Percentiles rank a stretch among this genome's conserved stretches.
Evolutionary conservation across 1,139 yeast species (phyloP).

Genomic region (Kodamaea plutei): DNA sequence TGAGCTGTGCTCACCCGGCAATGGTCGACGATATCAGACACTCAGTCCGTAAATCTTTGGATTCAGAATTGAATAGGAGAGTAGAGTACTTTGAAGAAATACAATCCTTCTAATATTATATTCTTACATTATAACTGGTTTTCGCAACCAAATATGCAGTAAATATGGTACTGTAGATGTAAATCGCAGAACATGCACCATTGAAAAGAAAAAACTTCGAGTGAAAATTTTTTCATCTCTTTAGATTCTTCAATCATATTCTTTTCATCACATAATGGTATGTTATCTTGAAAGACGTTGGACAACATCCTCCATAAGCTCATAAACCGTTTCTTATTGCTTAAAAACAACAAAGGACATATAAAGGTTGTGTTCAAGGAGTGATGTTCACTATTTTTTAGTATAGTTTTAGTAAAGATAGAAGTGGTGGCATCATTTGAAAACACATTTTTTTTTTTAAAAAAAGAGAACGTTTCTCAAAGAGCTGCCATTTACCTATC

Average conservation of each 20-base stretch:
- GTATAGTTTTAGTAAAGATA: too few relatives aligned
- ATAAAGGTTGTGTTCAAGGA: conserved; percentile 33
- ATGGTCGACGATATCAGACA: conserved; percentile 50
- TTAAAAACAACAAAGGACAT: too few relatives aligned
- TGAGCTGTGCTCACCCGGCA: conserved; percentile 50
- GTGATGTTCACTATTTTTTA: too few relatives aligned
- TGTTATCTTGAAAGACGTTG: conserved; percentile 23
- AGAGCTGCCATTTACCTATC: too few relatives aligned
- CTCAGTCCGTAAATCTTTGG: conserved; percentile 2
- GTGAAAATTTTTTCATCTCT: background rate
- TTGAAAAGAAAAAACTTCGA: too few relatives aligned
- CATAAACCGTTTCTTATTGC: conserved; percentile 16
- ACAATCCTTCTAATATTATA: conserved; percentile 4
- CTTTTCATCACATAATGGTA: too few relatives aligned
- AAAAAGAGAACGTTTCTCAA: too few relatives aligned
- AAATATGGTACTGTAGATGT: too few relatives aligned
- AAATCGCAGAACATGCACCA: too few relatives aligned
- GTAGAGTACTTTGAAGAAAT: conserved; percentile 8
- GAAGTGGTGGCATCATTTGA: too few relatives aligned
- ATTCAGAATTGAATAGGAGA: conserved; percentile 3
- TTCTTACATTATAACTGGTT: too few relatives aligned
- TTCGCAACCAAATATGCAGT: conserved; percentile 5
- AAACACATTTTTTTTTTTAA: too few relatives aligned
- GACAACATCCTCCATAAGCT: conserved; percentile 27
- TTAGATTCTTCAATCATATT: background rate